Evolutionary conservation across 768 basidiomycete species (phyloP).

Genomic region (Suillus cothurnatus): DNA sequence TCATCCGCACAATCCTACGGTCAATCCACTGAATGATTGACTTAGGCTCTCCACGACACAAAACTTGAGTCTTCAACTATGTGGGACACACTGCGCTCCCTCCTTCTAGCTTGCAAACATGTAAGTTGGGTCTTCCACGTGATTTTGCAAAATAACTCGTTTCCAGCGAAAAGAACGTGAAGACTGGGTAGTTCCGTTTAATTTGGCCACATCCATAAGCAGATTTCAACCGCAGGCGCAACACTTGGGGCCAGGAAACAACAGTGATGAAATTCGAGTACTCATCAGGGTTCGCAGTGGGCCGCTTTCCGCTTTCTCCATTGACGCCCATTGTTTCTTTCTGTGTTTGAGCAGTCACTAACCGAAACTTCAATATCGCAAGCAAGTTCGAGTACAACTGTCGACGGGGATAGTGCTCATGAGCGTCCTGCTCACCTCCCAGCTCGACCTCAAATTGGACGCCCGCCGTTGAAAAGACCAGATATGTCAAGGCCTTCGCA

Average conservation of each 20-base stretch:
- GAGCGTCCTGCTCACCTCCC: constrained; percentile 33
- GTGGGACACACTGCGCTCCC: constrained; percentile 26
- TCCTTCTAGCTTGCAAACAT: constrained; percentile 24
- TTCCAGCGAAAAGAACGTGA: constrained; percentile 45
- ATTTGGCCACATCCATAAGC: constrained; percentile 40
- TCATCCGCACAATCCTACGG: constrained; percentile 7
- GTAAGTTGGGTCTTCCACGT: constrained; percentile 24
- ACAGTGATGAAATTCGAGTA: constrained; percentile 36
- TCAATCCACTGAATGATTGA: constrained; percentile 4
- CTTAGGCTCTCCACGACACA: constrained; percentile 24
- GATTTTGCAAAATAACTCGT: constrained; percentile 27
- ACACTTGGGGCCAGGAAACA: constrained; percentile 26
- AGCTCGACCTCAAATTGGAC: constrained; percentile 18
- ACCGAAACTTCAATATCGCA: constrained; percentile 22
- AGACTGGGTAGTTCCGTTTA: constrained; percentile 45
- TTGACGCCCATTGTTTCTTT: constrained; percentile 42
- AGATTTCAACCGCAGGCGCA: constrained; percentile 30
- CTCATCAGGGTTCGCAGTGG: constrained; percentile 62
- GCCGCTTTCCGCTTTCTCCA: constrained; percentile 37
- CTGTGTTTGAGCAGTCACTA: constrained; percentile 49
- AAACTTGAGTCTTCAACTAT: constrained; percentile 24
- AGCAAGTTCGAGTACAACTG: constrained; percentile 14
- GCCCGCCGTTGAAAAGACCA: constrained; percentile 18
- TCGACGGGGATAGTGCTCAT: constrained; percentile 16
- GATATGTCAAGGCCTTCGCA: constrained; percentile 18